Conservation (phyloP, 164 flowering plant genomes). For the Umbellularia californica region DNA sequence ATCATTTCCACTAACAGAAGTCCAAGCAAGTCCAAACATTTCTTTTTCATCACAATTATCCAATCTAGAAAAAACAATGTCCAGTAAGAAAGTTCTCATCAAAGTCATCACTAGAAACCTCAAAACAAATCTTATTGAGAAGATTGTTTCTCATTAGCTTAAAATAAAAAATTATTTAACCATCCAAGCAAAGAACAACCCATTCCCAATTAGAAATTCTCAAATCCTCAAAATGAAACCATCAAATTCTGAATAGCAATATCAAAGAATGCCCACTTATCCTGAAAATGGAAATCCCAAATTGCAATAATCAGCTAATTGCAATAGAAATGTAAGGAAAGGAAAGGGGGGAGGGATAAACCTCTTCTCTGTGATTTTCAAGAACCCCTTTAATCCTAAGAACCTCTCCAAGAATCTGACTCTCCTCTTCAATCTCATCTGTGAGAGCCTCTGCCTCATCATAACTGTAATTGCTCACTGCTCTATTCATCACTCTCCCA, state of each 20-base stretch:
- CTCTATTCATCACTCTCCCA: constrained; percentile 22
- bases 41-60: too few relatives aligned
- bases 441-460: constrained; percentile 88
- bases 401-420: constrained; percentile 57
- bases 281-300: neutral
- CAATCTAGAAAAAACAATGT: too few relatives aligned
- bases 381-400: constrained; percentile 70
- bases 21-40: neutral
- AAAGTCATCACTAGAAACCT: too few relatives aligned
- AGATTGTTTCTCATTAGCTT: too few relatives aligned
- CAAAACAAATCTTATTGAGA: too few relatives aligned
- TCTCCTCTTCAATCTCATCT: constrained; percentile 80
- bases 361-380: constrained; percentile 56
- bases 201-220: neutral
- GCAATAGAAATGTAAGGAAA: neutral
- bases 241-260: neutral
- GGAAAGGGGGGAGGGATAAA: constrained; percentile 14
- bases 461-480: constrained; percentile 50
- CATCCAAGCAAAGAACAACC: too few relatives aligned
- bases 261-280: neutral
- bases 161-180: too few relatives aligned
- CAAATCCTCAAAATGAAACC: neutral
- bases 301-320: neutral
- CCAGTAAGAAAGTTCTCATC: too few relatives aligned
- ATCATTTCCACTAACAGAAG: neutral